Evolutionary conservation across 2,329 filamentous ascomycete species (phyloP), one percentile per base, ranked within the genome.

Genomic region (Elsinoe batatas): DNA sequence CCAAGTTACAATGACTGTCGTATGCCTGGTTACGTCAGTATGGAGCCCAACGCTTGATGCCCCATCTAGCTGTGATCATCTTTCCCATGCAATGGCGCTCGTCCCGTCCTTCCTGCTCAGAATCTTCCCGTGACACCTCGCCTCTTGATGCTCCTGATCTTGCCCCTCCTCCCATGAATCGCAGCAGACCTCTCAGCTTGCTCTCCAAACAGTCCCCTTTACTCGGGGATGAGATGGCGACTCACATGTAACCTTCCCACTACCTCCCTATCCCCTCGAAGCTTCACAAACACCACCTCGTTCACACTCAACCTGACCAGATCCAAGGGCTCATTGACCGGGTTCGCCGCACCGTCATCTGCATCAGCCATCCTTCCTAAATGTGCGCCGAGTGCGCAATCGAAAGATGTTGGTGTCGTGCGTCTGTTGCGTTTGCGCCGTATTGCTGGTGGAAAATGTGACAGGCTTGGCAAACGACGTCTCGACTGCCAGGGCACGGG

Each of bases 1-100:
- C 89, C 43, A 98, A 74, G 68, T 98, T 98, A 79, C 94, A 98
- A 72, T 98, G 93, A 67, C 89, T 95, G 69, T 98, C 93, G 70
- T 98, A 98, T 56, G 93, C 93, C 93, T 98, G 58, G 26, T 2
- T 26, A 2, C 7, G 38, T 33, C 33, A 20, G 22, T 30, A 3
- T 2, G 8, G 7, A 2, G 2, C 26, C 4, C 26, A 8, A 5
- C 26, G 5, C 2, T 11, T 20, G n/a, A 44, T 44, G 18, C 10
- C n/a, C 18, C 11, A 18, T 36, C 22, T 13, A 15, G 12, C 33
- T 17, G 11, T 38, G 10, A 15, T 11, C 38, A 4, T 18, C 18
- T 20, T 3, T 42, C 22, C 38, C 30, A 13, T 32, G 6, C 32
- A n/a, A 35, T 50, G 12, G 15, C 18, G 11, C 22, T 36, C 46